Percentiles rank a stretch among this genome's conserved stretches.
Conservation (phyloP, 441 rosid genomes). For the Metrosideros polymorpha region DNA sequence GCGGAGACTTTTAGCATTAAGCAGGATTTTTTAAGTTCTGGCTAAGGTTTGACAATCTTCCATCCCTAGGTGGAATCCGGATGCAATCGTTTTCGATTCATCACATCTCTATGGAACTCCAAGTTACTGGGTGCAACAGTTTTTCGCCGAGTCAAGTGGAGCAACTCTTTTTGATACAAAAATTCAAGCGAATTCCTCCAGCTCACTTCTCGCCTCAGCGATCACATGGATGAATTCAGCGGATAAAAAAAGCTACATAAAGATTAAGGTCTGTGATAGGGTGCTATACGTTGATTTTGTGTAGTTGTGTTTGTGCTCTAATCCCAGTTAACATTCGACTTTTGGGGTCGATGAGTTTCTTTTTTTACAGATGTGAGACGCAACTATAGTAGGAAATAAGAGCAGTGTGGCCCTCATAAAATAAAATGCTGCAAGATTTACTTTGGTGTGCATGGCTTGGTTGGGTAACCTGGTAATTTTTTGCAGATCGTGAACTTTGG, state of each 20-base stretch:
- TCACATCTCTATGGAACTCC: conserved; percentile 75
- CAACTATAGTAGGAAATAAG: neutral
- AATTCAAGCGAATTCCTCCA: conserved; percentile 32
- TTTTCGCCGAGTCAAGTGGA: conserved; percentile 72
- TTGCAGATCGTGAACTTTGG: conserved; percentile 75
- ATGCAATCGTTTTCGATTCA: conserved; percentile 79
- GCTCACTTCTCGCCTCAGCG: conserved; percentile 56
- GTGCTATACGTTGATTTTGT: neutral
- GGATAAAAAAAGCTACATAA: conserved; percentile 32
- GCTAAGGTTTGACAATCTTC: neutral
- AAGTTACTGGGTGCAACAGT: conserved; percentile 88
- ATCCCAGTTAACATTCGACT: neutral
- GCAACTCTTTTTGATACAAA: conserved; percentile 51
- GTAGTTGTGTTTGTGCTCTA: neutral
- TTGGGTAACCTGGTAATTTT: neutral
- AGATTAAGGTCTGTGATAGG: conserved; percentile 42
- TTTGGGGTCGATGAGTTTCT: neutral
- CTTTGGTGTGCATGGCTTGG: neutral
- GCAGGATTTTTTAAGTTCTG: neutral
- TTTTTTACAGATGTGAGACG: neutral
- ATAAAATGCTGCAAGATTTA: neutral
- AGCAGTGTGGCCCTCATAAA: neutral
- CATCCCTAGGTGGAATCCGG: conserved; percentile 69
- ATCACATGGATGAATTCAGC: conserved; percentile 34
- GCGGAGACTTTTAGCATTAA: neutral